These are phyloP conservation scores for Komagataella mondaviorum DNA, from an alignment of 805 yeast genomes.

Conservation along the genomic window DNA sequence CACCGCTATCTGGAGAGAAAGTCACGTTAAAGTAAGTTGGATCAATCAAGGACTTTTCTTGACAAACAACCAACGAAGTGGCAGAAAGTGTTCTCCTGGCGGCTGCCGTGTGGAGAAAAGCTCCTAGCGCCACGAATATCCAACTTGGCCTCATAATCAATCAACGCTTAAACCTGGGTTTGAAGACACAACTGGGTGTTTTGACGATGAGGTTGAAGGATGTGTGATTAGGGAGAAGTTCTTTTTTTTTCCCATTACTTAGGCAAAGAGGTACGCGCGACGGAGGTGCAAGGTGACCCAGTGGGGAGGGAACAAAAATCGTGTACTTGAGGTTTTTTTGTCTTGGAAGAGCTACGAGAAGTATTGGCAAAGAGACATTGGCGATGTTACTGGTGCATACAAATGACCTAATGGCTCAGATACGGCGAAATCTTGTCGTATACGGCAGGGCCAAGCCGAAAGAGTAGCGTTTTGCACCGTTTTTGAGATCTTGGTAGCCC, in stretches of 20 bases:
- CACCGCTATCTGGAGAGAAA: slow-evolving; percentile 58
- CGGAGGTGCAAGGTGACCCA: neutral
- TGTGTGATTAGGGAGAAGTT: neutral
- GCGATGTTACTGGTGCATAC: neutral
- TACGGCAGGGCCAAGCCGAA: neutral
- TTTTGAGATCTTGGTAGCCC: neutral
- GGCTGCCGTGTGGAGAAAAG: neutral
- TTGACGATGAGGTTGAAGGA: neutral
- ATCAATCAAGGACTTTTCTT: slow-evolving; percentile 59
- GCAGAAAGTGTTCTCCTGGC: slow-evolving; percentile 34
- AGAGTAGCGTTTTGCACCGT: neutral
- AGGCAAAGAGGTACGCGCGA: neutral
- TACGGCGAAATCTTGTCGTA: neutral
- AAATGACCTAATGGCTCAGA: neutral
- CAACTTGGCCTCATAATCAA: neutral
- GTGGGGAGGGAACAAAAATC: neutral
- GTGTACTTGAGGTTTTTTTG: neutral
- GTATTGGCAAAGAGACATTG: neutral
- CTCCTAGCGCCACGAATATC: neutral
- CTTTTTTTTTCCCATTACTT: too few species aligned
- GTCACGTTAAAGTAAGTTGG: slow-evolving; percentile 65
- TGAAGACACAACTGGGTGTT: neutral
- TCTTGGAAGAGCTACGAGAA: neutral
- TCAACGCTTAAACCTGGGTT: neutral
- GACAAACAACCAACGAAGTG: slow-evolving; percentile 75